A percentile compares a stretch with the other conserved stretches of the same genome.
These are phyloP conservation scores for Alternaria arborescens DNA, from an alignment of 2,329 filamentous ascomycete species.

Conservation along the genomic window DNA sequence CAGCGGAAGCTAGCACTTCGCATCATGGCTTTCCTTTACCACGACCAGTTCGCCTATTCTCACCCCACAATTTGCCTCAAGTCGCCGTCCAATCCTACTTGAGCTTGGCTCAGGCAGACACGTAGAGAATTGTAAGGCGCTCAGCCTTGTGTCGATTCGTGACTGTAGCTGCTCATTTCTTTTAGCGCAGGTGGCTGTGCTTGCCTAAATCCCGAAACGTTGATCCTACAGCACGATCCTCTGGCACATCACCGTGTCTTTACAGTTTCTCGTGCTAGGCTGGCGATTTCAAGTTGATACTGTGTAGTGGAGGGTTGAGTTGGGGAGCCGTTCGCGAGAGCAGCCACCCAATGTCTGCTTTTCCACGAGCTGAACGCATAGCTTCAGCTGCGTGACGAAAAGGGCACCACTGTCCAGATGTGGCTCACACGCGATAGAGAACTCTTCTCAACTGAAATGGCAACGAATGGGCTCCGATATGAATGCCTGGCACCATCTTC, in stretches of 20 bases:
- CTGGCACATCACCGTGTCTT: conserved; percentile 16
- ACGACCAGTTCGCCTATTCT: conserved; percentile 22
- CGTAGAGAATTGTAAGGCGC: conserved; percentile 24
- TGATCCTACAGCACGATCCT: conserved; percentile 20
- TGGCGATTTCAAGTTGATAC: not conserved
- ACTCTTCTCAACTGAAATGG: conserved; percentile 23
- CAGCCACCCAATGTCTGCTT: conserved; percentile 16
- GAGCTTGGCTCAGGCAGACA: conserved; percentile 34
- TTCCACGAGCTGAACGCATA: conserved; percentile 33
- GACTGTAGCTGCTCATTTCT: conserved; percentile 28
- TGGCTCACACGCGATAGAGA: conserved; percentile 31
- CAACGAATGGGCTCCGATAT: conserved; percentile 20
- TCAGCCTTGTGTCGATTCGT: conserved; percentile 30
- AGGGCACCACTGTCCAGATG: conserved; percentile 25
- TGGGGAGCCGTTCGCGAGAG: conserved; percentile 9
- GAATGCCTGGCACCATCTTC: conserved; percentile 16
- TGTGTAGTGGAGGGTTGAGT: not conserved
- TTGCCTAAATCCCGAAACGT: conserved; percentile 23
- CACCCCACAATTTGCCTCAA: conserved; percentile 16
- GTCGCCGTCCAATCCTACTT: conserved; percentile 22
- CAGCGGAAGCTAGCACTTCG: conserved; percentile 15
- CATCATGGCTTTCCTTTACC: conserved; percentile 26
- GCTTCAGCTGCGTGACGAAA: conserved; percentile 31
- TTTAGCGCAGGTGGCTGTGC: conserved; percentile 45
- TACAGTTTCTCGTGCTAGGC: conserved; percentile 1